Conservation (phyloP, 2,329 filamentous ascomycete species). For the Stagonosporopsis tanaceti region DNA sequence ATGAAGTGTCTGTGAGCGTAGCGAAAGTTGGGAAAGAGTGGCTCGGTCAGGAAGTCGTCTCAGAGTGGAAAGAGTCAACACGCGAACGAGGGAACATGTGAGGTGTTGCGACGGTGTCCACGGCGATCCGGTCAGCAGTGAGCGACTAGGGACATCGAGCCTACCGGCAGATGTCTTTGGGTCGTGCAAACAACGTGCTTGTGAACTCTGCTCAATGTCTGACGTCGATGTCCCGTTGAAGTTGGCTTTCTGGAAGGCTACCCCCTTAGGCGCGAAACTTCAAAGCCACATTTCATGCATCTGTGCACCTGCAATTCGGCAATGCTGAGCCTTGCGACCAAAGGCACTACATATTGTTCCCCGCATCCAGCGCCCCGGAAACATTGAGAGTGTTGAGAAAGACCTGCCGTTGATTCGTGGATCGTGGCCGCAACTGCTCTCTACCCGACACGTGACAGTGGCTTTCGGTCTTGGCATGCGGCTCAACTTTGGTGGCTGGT, state of each 20-base stretch:
- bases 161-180: neutral
- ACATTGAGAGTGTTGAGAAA: neutral
- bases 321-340: neutral
- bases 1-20: neutral
- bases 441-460: conserved; percentile 12
- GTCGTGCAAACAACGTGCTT: conserved; percentile 14
- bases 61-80: conserved; percentile 23
- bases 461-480: conserved; percentile 14
- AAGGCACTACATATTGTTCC: neutral
- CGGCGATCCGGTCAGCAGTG: conserved; percentile 23
- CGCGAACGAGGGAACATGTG: conserved; percentile 20
- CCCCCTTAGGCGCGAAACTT: conserved; percentile 22
- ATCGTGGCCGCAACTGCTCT: neutral
- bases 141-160: conserved; percentile 6
- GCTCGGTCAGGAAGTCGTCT: conserved; percentile 10
- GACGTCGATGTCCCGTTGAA: conserved; percentile 18
- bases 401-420: neutral
- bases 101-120: conserved; percentile 19
- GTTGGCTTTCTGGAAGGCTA: conserved; percentile 20
- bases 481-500: conserved; percentile 8
- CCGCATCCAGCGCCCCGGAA: neutral
- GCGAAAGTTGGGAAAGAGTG: neutral
- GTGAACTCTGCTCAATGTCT: conserved; percentile 10
- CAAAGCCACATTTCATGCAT: conserved; percentile 16
- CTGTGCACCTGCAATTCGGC: neutral